phyloP scores from a whole-genome alignment of 179 eudicot genomes.

The Nepenthes alata region DNA sequence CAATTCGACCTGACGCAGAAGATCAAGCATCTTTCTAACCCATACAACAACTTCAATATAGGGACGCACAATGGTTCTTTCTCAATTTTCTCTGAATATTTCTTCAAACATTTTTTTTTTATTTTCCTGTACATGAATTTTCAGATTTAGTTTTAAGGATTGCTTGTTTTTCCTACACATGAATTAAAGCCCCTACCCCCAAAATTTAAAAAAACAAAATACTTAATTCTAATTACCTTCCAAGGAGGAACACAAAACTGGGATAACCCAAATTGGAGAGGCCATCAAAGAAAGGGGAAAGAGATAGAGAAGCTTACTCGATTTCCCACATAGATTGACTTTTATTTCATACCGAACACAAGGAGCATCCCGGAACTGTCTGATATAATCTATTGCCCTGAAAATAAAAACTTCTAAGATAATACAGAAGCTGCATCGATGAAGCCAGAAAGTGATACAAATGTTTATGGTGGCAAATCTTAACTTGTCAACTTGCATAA shows the following conservation, averaged over 20 bases:
- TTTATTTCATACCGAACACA: conserved; percentile 65
- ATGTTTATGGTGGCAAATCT: conserved; percentile 8
- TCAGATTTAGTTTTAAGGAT: neutral
- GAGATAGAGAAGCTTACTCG: conserved; percentile 32
- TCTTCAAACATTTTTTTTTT: too few relatives aligned
- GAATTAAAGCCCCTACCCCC: neutral
- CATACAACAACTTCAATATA: too few relatives aligned
- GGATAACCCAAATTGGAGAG: neutral
- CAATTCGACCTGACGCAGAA: too few relatives aligned
- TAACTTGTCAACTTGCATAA: conserved; percentile 98
- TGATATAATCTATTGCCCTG: conserved; percentile 85
- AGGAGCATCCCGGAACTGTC: conserved; percentile 43
- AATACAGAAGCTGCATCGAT: conserved; percentile 2
- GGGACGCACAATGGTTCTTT: too few relatives aligned
- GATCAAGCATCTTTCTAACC: too few relatives aligned
- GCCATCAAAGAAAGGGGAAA: neutral
- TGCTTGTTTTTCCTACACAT: neutral
- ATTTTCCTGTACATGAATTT: neutral
- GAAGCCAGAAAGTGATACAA: neutral
- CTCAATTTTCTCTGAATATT: too few relatives aligned
- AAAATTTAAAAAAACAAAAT: neutral
- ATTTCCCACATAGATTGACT: conserved; percentile 62
- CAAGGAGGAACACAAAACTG: too few relatives aligned
- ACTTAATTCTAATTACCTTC: too few relatives aligned
- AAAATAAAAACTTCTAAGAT: conserved; percentile 2